Conservation (phyloP, 2,329 filamentous ascomycete species). For the Paecilomyces fulvus region DNA sequence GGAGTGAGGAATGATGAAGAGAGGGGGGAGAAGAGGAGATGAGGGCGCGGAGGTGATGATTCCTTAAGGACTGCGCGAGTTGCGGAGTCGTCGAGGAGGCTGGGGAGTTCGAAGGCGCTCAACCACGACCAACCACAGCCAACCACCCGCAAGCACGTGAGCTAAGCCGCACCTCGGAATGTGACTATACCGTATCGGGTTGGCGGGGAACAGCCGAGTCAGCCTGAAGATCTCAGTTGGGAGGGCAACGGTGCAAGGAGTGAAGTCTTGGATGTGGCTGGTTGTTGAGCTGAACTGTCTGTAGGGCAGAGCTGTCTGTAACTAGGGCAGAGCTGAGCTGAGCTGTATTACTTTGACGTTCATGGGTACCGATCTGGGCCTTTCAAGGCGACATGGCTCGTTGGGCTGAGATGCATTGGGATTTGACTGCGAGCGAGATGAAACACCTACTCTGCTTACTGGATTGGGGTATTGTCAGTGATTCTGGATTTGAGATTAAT, state of each 20-base stretch:
- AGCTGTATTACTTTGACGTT: too few relatives aligned
- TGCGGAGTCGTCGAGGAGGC: background rate
- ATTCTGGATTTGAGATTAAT: too few relatives aligned
- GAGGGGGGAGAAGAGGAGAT: background rate
- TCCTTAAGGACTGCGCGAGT: background rate
- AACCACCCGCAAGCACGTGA: conserved; percentile 15
- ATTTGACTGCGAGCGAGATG: too few relatives aligned
- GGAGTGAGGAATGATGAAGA: conserved; percentile 7
- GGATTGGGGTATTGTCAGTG: too few relatives aligned
- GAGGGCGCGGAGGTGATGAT: background rate
- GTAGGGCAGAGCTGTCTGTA: too few relatives aligned
- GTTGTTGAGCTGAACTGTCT: background rate
- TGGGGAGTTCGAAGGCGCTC: background rate
- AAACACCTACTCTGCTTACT: too few relatives aligned
- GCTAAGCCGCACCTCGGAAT: conserved; percentile 16
- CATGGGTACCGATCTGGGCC: too few relatives aligned
- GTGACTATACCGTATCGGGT: background rate
- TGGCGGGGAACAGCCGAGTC: background rate
- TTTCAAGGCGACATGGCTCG: too few relatives aligned
- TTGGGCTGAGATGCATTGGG: too few relatives aligned
- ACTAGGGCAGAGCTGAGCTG: background rate
- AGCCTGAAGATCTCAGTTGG: conserved; percentile 3
- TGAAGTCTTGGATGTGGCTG: background rate
- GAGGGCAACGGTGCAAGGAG: conserved; percentile 2
- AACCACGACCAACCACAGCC: conserved; percentile 12